Evolutionary conservation across 2,329 filamentous ascomycete genomes (phyloP), one percentile per base, ranked within the genome.

Genomic region (Coleophoma eucalyptorum): DNA sequence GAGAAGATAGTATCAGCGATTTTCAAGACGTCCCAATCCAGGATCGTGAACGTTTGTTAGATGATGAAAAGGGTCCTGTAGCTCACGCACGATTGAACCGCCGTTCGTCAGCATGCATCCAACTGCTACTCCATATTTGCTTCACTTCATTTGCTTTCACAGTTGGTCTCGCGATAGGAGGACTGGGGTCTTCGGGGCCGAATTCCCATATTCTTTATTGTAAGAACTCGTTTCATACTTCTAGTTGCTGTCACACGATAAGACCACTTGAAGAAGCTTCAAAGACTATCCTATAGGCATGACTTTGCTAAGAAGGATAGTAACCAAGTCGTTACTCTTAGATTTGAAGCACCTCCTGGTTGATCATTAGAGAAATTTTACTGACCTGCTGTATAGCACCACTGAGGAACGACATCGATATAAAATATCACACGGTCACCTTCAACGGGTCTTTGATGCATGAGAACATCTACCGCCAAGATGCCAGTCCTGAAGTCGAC

Each of bases 391-490:
- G 19, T 21, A 31, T 21, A 60, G 57, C 70, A 11, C 69, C 70
- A 0, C 43, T 73, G 0, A 50, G 69, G 34, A 65, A 68, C 20
- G 69, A 76, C 8, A 62, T 77, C 5, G 59, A 67, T 20, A 66
- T 76, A 4, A 59, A 62, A 11, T 78, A 74, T 60, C 62, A 67
- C 11, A 59, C 60, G 0, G 61, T 70, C 35, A 61, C 54, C 20
- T 80, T 76, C 60, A 78, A 80, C 53, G 77, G 76, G 3, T 73
- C 73, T 0, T 72, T 80, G 15, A 52, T 78, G 20, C 70, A 77
- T 32, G 69, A 75, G 51, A 77, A 73, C 40, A 62, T 74, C 18
- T 80, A 72, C 57, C 71, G 77, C 7, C 65, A 72, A 52, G 56
- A 65, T 19, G 73, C 53, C 12, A 60, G 71, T 4, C 72, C 73